Evolutionary conservation across 108 stramenopile genomes (phyloP).

Genomic region (Hondaea fermentalgiana): DNA sequence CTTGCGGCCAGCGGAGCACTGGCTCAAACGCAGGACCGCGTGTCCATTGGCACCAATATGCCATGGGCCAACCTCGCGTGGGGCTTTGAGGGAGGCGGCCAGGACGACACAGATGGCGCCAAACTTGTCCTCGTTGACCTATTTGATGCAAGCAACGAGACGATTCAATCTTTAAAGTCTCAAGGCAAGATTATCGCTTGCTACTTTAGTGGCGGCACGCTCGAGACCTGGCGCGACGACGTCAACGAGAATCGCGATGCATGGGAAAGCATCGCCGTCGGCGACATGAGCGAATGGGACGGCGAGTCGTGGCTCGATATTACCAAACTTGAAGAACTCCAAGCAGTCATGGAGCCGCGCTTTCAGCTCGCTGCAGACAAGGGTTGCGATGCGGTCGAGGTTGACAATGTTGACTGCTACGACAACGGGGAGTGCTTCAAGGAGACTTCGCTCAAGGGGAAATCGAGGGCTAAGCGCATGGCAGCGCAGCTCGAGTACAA

Average conservation of each 20-base stretch:
- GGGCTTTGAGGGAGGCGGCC: not conserved
- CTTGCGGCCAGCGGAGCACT: not conserved
- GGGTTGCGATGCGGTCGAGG: slow-evolving; percentile 32
- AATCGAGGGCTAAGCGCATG: not conserved
- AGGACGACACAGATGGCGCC: not conserved
- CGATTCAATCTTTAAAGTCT: not conserved
- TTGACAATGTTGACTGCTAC: slow-evolving; percentile 36
- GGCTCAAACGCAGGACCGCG: not conserved
- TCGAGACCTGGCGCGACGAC: not conserved
- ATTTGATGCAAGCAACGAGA: not conserved
- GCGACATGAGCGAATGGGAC: not conserved
- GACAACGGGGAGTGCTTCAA: not conserved
- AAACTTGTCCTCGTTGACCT: not conserved
- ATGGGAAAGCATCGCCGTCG: not conserved
- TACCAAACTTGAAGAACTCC: not conserved
- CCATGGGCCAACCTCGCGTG: not conserved
- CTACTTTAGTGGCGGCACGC: not conserved
- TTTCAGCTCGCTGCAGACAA: slow-evolving; percentile 22
- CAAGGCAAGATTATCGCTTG: not conserved
- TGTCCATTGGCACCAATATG: not conserved
- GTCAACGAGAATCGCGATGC: not conserved
- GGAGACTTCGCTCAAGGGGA: not conserved
- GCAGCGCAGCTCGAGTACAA: not conserved
- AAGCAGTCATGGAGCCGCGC: slow-evolving; percentile 22
- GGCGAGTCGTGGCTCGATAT: slow-evolving; percentile 24